Evolutionary conservation across 306 rosid genomes (phyloP).

Genomic region (Quercus suber): DNA sequence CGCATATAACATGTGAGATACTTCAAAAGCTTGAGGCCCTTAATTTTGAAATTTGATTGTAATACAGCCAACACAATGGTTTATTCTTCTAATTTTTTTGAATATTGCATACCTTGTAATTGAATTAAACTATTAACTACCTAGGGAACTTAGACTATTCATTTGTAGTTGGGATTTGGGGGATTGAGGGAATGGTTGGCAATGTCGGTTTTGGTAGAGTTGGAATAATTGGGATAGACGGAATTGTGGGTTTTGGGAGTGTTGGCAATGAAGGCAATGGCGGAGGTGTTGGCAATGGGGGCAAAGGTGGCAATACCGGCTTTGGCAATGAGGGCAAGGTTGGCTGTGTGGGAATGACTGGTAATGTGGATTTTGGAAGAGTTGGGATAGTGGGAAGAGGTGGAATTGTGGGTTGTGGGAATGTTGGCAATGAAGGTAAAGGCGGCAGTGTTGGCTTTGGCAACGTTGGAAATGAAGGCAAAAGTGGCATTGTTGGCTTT

Average conservation of each 20-base stretch:
- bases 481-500: no score
- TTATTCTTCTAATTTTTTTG: no score
- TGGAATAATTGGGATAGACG: constrained; percentile 8
- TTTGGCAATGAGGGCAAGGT: not conserved
- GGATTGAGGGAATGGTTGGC: not conserved
- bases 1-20: no score
- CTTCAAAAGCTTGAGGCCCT: no score
- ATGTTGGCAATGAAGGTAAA: not conserved
- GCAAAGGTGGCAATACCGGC: constrained; percentile 22
- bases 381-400: constrained; percentile 6
- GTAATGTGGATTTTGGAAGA: no score
- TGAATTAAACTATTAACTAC: no score
- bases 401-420: not conserved
- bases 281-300: constrained; percentile 11
- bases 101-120: no score
- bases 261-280: not conserved
- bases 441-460: constrained; percentile 6
- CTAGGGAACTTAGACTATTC: no score
- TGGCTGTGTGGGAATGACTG: not conserved
- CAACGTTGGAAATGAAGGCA: not conserved
- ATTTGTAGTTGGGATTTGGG: not conserved
- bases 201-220: not conserved
- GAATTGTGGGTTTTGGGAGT: not conserved
- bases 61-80: no score
- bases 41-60: no score